Evolutionary conservation across 2,329 filamentous ascomycete species (phyloP).

Genomic region (Coniochaeta ligniaria): DNA sequence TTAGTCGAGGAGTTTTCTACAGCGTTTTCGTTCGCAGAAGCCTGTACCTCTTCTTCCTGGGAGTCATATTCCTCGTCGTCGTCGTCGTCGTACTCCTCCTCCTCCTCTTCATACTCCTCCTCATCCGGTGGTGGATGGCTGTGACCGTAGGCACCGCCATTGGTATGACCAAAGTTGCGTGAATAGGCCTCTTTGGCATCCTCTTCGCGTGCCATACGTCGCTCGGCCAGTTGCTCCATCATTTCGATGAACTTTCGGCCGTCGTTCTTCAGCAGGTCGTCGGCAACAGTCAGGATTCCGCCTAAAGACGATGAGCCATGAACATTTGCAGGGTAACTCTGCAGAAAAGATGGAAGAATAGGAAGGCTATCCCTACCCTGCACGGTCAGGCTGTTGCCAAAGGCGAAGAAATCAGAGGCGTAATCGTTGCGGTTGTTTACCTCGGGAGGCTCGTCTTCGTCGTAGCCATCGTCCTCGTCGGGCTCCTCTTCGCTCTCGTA

Average conservation of each 20-base stretch:
- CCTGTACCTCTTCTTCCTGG: conserved; percentile 66
- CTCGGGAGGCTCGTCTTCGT: conserved; percentile 49
- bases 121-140: conserved; percentile 71
- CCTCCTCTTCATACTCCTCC: conserved; percentile 65
- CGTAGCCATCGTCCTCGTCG: conserved; percentile 44
- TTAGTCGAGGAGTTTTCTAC: conserved; percentile 22
- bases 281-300: conserved; percentile 96
- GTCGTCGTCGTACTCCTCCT: conserved; percentile 43
- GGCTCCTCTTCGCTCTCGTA: conserved; percentile 40
- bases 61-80: conserved; percentile 56
- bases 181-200: conserved; percentile 66
- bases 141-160: conserved; percentile 53
- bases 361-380: conserved; percentile 57
- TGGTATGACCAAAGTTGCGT: conserved; percentile 45
- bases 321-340: conserved; percentile 20
- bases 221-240: conserved; percentile 99
- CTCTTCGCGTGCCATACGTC: conserved; percentile 93
- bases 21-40: background rate
- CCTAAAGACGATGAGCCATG: conserved; percentile 49
- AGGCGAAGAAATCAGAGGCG: conserved; percentile 87
- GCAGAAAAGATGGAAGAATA: conserved; percentile 25
- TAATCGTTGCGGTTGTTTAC: conserved; percentile 48
- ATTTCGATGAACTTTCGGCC: conserved; percentile 99
- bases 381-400: conserved; percentile 94
- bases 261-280: conserved; percentile 97